Evolutionary conservation across 139 green algal genomes (phyloP).

Genomic region (Mychonastes homosphaera): DNA sequence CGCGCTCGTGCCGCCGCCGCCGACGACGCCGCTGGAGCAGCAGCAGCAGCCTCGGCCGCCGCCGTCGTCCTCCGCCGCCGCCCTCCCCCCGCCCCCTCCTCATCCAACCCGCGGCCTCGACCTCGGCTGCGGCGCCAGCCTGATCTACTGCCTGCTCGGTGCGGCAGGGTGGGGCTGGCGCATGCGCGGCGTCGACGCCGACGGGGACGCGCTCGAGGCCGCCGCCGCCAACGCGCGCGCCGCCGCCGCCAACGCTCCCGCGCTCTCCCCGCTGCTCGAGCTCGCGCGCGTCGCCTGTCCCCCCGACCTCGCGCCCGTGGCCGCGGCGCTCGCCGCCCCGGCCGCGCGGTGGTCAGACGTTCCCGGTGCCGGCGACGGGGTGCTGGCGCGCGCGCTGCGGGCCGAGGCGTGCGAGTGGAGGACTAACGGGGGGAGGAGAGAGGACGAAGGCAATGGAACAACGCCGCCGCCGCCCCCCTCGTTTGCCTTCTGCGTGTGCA

Average conservation of each 20-base stretch:
- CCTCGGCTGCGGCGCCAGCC: constrained; percentile 84
- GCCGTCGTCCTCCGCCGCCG: background rate
- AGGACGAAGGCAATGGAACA: no score
- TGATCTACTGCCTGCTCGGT: constrained; percentile 91
- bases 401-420: no score
- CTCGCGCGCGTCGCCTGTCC: background rate
- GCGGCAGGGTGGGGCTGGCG: constrained; percentile 67
- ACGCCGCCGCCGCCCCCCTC: no score
- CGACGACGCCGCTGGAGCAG: no score
- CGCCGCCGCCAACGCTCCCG: background rate
- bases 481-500: constrained; percentile 85
- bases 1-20: background rate
- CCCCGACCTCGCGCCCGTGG: background rate
- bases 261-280: background rate
- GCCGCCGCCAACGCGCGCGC: no score
- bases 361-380: no score
- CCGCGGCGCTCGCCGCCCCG: background rate
- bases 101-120: constrained; percentile 53
- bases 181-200: constrained; percentile 77
- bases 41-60: background rate
- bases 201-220: constrained; percentile 38
- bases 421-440: no score
- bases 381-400: no score
- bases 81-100: background rate
- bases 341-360: background rate